Conservation (phyloP, 2,329 filamentous ascomycete species). For the Pseudogymnoascus destructans region DNA sequence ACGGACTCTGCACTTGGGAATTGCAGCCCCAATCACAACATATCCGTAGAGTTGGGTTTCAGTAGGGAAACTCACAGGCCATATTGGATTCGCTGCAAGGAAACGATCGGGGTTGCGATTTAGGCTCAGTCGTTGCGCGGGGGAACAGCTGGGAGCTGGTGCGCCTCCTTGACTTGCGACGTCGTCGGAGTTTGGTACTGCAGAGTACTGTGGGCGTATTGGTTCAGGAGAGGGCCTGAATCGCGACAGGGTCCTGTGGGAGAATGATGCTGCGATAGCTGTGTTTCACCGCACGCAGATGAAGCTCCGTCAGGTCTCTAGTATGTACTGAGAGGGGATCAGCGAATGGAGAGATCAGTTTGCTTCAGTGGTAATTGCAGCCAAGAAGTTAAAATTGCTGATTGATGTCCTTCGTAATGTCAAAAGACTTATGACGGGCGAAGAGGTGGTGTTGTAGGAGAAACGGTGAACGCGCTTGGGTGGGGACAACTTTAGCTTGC, state of each 20-base stretch:
- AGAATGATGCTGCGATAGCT: neutral
- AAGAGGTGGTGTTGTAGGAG: neutral
- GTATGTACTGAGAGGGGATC: neutral
- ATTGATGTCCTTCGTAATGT: neutral
- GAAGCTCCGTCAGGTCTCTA: neutral
- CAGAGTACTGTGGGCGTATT: neutral
- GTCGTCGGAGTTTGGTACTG: neutral
- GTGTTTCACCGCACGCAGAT: neutral
- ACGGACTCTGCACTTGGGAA: neutral
- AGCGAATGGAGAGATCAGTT: neutral
- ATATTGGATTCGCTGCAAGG: slow-evolving; percentile 6
- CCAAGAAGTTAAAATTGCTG: neutral
- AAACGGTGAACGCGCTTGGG: neutral
- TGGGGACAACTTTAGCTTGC: slow-evolving; percentile 2
- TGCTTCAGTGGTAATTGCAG: neutral
- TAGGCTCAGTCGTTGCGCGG: neutral
- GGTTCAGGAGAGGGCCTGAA: neutral
- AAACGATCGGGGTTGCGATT: neutral
- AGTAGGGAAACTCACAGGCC: neutral
- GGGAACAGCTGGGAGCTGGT: neutral
- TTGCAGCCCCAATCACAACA: slow-evolving; percentile 4
- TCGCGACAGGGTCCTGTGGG: neutral
- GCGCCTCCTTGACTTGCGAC: neutral
- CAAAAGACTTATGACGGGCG: neutral
- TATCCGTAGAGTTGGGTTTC: neutral